Evolutionary conservation across 225 moss, liverwort and hornwort genomes (phyloP), one percentile per base, ranked within the genome.

Genomic region (Ulota crispa): DNA sequence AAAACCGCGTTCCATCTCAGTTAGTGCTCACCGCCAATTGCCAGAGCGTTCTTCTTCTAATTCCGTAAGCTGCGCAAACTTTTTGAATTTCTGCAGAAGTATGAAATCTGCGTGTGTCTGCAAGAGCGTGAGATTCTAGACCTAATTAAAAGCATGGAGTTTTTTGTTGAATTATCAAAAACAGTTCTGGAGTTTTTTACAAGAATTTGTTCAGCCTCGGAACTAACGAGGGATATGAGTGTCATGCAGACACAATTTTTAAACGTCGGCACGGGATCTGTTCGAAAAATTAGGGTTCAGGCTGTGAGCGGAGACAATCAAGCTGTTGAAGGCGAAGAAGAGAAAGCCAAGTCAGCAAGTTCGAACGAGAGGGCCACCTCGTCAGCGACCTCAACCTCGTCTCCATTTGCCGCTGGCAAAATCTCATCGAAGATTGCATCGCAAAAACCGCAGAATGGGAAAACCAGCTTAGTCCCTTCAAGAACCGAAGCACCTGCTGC

Each of bases 351-450:
- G 69, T 26, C 81, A 47, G 39, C 53, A 47, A 82, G 77, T 77
- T 57, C 65, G 36, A 77, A 50, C 27, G 87, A 83, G 72, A 70
- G 82, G 19, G 53, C 80, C 13, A 57, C 61, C 20, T 60, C 86
- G 24, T 64, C 83, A 36, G 78, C 15, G 43, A 37, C 85, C 54
- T 80, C 88, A 68, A 70, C 76, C 76, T 57, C 87, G 13, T 89
- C 91, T 50, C 96, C 96, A 21, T 94, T 96, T 72, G 85, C 86
- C 36, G 86, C 87, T 57, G 94, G 96, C 32, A 95, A 94, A 84
- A 93, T 95, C 52, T 92, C 94, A 20, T 95, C 94, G 12, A 93
- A 86, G 90, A 89, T 95, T 82, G 89, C 92, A 75, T 83, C 92
- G 0, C 89, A 92, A 81, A 63, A 81, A 50, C 36, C 79, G 10